Evolutionary conservation across 1,284 basidiomycete species (phyloP), one percentile per base, ranked within the genome.

Genomic region (Boletus sp.): DNA sequence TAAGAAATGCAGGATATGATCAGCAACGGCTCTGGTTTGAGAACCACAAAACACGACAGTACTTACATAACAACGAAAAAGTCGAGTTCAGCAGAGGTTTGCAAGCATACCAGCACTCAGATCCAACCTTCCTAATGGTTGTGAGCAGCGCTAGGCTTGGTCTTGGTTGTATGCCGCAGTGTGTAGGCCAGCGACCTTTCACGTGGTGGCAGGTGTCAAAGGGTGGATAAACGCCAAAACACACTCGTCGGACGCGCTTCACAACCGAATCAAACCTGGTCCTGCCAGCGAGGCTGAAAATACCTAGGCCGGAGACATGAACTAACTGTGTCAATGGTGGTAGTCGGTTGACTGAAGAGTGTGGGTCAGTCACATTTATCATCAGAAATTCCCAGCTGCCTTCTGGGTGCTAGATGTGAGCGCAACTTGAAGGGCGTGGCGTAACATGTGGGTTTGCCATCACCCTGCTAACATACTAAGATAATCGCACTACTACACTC

Each of bases 21-120:
- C 65, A 76, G 75, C 61, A 64, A 56, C 50, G 62, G 14, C 53
- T 56, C 62, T 52, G 63, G 52, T 63, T 55, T 62, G 53, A 65
- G 55, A 62, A 68, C 58, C 59, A 67, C 59, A 61, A 74, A 65
- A 71, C 58, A 62, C 61, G 25, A 65, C 64, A 21, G 67, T 64
- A 76, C 75, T 79, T 76, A 76, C 75, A 79, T 76, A 78, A 79
- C 76, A 46, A 64, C 50, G 50, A 25, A 77, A 58, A 52, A 63
- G 69, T 58, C 44, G 54, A 61, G 65, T 72, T 74, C 60, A 74
- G 65, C 58, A 63, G 55, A 57, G 64, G 56, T 58, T 64, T 60
- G 65, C 69, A 61, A 73, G 64, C 74, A 74, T 76, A 74, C 65
- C 73, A 72, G 71, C 46, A 73, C 73, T 71, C 59, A 71, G 69